Base-by-base conservation (phyloP, 1,284 basidiomycete species). In the Psilocybe mexicana region DNA sequence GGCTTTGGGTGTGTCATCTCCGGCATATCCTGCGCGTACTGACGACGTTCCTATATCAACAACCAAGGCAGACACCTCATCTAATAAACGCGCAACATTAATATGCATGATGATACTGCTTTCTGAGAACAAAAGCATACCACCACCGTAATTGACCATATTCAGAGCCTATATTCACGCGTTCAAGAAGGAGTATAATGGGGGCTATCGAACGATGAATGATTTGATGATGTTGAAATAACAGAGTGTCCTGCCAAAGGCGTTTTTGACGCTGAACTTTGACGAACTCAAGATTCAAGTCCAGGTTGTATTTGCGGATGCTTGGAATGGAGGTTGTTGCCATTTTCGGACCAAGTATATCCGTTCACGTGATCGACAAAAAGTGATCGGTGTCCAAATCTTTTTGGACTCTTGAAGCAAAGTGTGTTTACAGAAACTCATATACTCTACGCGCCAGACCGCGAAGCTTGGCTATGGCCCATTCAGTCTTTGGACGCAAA, bases 51-150 rank as follows among this genome's bases (percentile, higher is more conserved):
- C 97, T 69, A 98, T 91, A 77, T 99, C 97, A 55, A 99, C 78
- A 40, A 99, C 97, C 55, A 99, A 79, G 24, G 96, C 97, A 51
- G 94, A 93, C 47, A 99, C 95, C 78, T 96, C 94, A 71, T 95
- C 93, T 93, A 42, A 44, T 10, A 60, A 64, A 61, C 60, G 61
- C 59, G 64, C 26, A 48, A 52, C 25, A 49, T 42, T 10, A 25
- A 38, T 40, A 57, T 33, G 55, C 12, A 43, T 23, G 26, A 35
- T 23, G 23, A 12, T 40, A 12, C n/a, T 18, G 28, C 11, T 4
- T 33, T 35, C 14, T 11, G 12, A 30, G 5, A 48, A 35, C 46
- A 33, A 35, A 8, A 18, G 23, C 70, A 36, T 58, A 71, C 71
- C 73, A 61, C 73, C 73, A 10, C 73, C 73, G 57, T 74, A 74